These are phyloP conservation scores for Aspergillus tanneri DNA, from an alignment of 2,329 filamentous ascomycete genomes.

Conservation along the genomic window DNA sequence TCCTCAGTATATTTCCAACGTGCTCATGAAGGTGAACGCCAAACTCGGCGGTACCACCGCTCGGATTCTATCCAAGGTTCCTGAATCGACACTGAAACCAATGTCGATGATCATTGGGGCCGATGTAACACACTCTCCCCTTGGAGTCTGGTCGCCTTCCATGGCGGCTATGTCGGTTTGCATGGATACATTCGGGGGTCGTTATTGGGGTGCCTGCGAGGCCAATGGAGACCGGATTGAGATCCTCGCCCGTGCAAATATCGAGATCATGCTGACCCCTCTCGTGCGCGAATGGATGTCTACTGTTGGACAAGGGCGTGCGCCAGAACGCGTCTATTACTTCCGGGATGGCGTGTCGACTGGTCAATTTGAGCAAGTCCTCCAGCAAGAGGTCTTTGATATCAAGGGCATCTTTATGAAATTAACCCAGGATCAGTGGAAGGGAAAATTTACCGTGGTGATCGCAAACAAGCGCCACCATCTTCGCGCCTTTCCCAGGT, in stretches of 20 bases:
- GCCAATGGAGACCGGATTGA: conserved; percentile 82
- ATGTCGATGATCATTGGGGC: conserved; percentile 81
- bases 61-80: conserved; percentile 47
- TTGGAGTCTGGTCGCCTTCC: conserved; percentile 66
- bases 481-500: conserved; percentile 81
- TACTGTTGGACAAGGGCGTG: conserved; percentile 52
- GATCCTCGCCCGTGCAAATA: conserved; percentile 68
- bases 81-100: conserved; percentile 36
- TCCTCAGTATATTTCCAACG: conserved; percentile 86
- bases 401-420: conserved; percentile 63
- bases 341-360: conserved; percentile 91
- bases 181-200: conserved; percentile 66
- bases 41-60: conserved; percentile 85
- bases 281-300: conserved; percentile 65
- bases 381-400: conserved; percentile 72
- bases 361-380: conserved; percentile 76
- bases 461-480: conserved; percentile 94
- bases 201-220: conserved; percentile 75
- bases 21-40: conserved; percentile 94
- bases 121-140: conserved; percentile 81
- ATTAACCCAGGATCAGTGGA: conserved; percentile 33
- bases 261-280: conserved; percentile 63
- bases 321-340: conserved; percentile 78
- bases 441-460: conserved; percentile 76
- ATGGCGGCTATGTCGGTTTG: conserved; percentile 87